Percentiles rank a stretch among this genome's conserved stretches.
Conservation (phyloP, 495 filamentous ascomycete species). For the Neurospora pannonica region DNA sequence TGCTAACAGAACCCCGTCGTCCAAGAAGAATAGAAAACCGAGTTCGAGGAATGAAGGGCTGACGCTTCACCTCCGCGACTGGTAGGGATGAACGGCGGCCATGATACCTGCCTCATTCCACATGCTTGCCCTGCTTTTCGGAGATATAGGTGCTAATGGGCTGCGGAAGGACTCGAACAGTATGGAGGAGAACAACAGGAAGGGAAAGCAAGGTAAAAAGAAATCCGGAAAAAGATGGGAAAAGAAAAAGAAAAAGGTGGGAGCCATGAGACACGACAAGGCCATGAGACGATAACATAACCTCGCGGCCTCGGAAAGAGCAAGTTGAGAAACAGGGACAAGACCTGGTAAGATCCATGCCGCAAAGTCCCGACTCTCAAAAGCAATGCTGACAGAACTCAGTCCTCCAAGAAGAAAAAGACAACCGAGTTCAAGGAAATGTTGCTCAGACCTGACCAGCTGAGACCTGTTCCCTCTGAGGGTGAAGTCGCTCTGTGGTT, state of each 20-base stretch:
- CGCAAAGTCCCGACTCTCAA: fast-evolving
- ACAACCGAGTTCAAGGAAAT: background rate
- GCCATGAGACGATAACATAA: background rate
- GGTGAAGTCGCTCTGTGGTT: background rate
- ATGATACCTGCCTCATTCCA: background rate
- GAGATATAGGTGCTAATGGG: background rate
- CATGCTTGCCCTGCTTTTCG: background rate
- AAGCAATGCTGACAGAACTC: background rate
- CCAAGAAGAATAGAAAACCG: background rate
- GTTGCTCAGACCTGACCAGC: fast-evolving
- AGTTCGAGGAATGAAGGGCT: background rate
- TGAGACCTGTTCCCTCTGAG: fast-evolving
- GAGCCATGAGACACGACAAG: background rate
- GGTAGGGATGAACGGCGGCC: background rate
- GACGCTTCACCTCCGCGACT: too few species aligned
- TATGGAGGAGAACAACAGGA: background rate
- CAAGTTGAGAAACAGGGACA: background rate
- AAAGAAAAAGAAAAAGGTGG: background rate
- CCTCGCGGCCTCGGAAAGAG: background rate
- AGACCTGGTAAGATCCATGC: background rate
- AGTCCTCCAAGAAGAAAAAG: background rate
- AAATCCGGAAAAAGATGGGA: background rate
- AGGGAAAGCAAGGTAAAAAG: background rate
- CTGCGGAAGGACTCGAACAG: background rate
- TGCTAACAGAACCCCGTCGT: background rate